A percentile compares a stretch with the other conserved stretches of the same genome.
Conservation (phyloP, 2,329 filamentous ascomycete species). For the Fonsecaea pugnacius region DNA sequence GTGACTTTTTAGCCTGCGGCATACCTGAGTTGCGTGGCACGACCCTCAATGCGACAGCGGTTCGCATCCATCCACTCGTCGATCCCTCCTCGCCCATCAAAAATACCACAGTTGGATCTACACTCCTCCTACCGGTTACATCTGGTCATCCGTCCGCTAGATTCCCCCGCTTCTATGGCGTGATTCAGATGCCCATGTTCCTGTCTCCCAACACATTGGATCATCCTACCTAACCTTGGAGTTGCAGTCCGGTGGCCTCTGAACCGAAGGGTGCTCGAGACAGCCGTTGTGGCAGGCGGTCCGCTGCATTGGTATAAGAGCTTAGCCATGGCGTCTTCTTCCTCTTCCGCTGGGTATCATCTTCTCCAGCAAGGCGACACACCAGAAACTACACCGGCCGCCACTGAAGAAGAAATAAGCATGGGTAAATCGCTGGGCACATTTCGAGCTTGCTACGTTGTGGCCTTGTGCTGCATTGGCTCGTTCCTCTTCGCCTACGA, state of each 20-base stretch:
- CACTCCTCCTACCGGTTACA: slow-evolving; percentile 10
- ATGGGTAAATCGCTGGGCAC: slow-evolving; percentile 45
- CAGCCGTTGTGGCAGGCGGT: background rate
- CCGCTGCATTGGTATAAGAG: background rate
- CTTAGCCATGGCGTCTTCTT: slow-evolving; percentile 25
- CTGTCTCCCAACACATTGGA: slow-evolving; percentile 1
- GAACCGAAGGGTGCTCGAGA: slow-evolving; percentile 2
- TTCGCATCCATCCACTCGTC: slow-evolving; percentile 6
- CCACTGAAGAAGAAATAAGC: slow-evolving; percentile 21
- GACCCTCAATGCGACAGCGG: slow-evolving; percentile 8
- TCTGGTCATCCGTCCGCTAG: slow-evolving; percentile 5
- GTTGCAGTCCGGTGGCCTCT: slow-evolving; percentile 10
- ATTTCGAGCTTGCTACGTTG: slow-evolving; percentile 45
- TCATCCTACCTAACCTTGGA: background rate
- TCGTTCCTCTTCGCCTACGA: slow-evolving; percentile 51
- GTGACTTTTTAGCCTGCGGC: background rate
- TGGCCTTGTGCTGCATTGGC: slow-evolving; percentile 45
- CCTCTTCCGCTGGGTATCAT: slow-evolving; percentile 27
- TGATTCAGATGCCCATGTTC: slow-evolving; percentile 6
- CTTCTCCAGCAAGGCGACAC: slow-evolving; percentile 27
- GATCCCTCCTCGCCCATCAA: background rate
- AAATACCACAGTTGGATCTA: slow-evolving; percentile 6
- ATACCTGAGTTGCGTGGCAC: background rate
- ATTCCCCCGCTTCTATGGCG: slow-evolving; percentile 12
- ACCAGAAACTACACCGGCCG: slow-evolving; percentile 15